phyloP scores from a whole-genome alignment of 208 protist genomes.

The Dictyostelium gargantuum region DNA sequence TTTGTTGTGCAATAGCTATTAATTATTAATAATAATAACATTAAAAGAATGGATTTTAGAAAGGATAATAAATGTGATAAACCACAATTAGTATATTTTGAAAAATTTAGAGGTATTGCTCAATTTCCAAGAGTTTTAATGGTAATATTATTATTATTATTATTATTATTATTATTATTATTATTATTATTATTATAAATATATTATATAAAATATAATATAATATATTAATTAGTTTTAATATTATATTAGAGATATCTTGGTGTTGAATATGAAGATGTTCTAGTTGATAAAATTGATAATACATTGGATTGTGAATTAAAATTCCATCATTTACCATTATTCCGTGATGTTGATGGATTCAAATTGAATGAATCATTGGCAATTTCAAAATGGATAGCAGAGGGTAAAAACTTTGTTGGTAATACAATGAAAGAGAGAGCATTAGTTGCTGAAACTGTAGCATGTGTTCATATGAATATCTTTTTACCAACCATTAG shows the following conservation, averaged over 20 bases:
- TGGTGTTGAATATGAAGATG: neutral
- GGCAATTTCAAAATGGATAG: constrained; percentile 7
- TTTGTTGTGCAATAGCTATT: too few relatives aligned
- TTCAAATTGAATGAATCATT: neutral
- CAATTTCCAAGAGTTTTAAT: neutral
- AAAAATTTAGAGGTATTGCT: neutral
- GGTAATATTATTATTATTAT: too few relatives aligned
- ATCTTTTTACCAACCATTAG: neutral
- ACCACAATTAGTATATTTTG: constrained; percentile 43
- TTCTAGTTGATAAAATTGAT: neutral
- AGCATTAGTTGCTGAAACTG: neutral
- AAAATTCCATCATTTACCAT: constrained; percentile 4
- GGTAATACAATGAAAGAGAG: neutral
- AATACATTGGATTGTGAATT: neutral
- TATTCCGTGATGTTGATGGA: neutral
- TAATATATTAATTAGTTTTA: neutral
- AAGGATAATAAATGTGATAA: too few relatives aligned
- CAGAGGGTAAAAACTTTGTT: neutral
- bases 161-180: too few relatives aligned
- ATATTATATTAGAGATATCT: neutral
- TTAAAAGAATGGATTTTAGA: too few relatives aligned
- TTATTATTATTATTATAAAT: neutral
- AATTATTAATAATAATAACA: too few relatives aligned
- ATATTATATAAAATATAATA: neutral
- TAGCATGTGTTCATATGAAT: neutral